Evolutionary conservation across 169 alveolate species (phyloP).

Genomic region (Cryptosporidium sp.): DNA sequence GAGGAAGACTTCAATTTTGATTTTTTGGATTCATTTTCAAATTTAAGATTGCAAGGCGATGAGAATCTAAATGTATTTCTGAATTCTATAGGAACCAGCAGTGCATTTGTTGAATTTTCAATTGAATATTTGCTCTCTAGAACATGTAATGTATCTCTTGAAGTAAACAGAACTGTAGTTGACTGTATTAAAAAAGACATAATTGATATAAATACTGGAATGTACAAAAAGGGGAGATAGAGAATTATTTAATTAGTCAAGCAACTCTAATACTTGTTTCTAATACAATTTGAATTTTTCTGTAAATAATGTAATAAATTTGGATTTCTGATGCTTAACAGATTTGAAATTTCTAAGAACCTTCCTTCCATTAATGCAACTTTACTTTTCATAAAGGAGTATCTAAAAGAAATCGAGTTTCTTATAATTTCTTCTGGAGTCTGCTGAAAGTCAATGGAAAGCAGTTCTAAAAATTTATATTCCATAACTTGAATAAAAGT

Average conservation of each 20-base stretch:
- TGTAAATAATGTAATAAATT: slow-evolving; percentile 42
- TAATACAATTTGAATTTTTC: slow-evolving; percentile 18
- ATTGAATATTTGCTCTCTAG: slow-evolving; percentile 38
- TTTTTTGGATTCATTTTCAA: neutral
- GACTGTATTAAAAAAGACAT: slow-evolving; percentile 16
- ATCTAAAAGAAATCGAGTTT: slow-evolving; percentile 66
- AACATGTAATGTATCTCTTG: slow-evolving; percentile 27
- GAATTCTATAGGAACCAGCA: slow-evolving; percentile 7
- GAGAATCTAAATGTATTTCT: neutral
- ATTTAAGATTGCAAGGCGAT: neutral
- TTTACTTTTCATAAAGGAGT: slow-evolving; percentile 68
- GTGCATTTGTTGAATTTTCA: slow-evolving; percentile 1
- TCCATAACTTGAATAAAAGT: slow-evolving; percentile 56
- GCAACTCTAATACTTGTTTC: slow-evolving; percentile 6
- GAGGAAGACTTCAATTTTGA: neutral
- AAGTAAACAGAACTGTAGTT: slow-evolving; percentile 15
- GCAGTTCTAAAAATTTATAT: slow-evolving; percentile 53
- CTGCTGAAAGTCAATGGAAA: slow-evolving; percentile 48
- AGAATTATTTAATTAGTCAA: neutral
- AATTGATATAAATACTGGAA: slow-evolving; percentile 19
- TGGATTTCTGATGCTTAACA: slow-evolving; percentile 69
- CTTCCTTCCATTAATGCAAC: slow-evolving; percentile 72
- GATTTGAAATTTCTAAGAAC: slow-evolving; percentile 56
- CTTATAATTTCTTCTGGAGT: slow-evolving; percentile 45
- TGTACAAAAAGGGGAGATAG: neutral